Base-by-base conservation (phyloP, 257 asterid genomes). In the Parsonsia alboflavescens region DNA sequence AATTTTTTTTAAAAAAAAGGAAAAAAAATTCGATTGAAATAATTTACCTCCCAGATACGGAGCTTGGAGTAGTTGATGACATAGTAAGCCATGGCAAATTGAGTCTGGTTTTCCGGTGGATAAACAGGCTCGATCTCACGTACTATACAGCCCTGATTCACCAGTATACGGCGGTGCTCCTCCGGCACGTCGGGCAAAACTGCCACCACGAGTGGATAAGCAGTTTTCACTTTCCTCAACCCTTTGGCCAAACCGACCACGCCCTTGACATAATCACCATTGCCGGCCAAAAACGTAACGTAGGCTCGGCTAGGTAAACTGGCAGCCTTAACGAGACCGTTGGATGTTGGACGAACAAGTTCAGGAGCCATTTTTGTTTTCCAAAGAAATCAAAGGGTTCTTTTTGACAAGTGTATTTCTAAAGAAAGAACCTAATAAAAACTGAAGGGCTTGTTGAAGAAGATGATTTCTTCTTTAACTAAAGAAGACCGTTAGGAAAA, bases 1-100 rank as follows among this genome's bases (percentile, higher is more conserved):
- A n/a, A n/a, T n/a, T n/a, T n/a, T n/a, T n/a, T n/a, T n/a, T n/a
- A n/a, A n/a, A n/a, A n/a, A n/a, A n/a, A n/a, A n/a, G n/a, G n/a
- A n/a, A n/a, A n/a, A n/a, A n/a, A n/a, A n/a, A n/a, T n/a, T n/a
- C n/a, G n/a, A n/a, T n/a, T n/a, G n/a, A n/a, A n/a, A n/a, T n/a
- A n/a, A n/a, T n/a, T n/a, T n/a, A 70, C 74, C 74, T 70, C 74
- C 74, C 74, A 70, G 1, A 70, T 70, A 70, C 74, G 82, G 54
- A 82, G 86, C 66, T 82, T 82, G 75, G 81, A 79, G 73, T 82
- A 82, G 57, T 82, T 82, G 75, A 82, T 82, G 16, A 75, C 84
- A 17, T 76, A 82, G 52, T 82, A 82, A 7, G 86, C 82, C 82
- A 78, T 76, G 71, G 84, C 86, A 61, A 76, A 82, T 10, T 77